Evolutionary conservation across 2,329 filamentous ascomycete genomes (phyloP).

Genomic region (Alternaria dauci): DNA sequence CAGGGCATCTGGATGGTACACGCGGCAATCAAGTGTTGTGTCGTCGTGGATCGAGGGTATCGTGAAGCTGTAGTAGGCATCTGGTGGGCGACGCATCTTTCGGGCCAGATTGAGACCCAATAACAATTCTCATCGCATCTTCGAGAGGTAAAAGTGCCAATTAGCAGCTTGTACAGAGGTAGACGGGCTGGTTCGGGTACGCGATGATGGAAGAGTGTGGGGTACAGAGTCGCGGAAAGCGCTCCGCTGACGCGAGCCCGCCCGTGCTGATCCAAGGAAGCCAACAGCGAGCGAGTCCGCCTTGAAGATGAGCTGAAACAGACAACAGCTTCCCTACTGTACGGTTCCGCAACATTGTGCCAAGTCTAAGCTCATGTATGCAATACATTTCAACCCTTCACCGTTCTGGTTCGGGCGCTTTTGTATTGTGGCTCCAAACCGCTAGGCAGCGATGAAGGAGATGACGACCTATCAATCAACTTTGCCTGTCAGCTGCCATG

Average conservation of each 20-base stretch:
- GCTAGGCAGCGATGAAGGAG: not conserved
- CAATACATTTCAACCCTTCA: too few species aligned
- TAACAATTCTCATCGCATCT: constrained; percentile 35
- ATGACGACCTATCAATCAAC: not conserved
- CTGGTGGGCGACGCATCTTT: constrained; percentile 33
- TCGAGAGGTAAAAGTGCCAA: not conserved
- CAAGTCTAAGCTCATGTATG: too few species aligned
- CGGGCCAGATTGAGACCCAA: constrained; percentile 37
- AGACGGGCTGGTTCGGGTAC: not conserved
- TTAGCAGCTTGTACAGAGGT: not conserved
- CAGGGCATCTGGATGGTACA: constrained; percentile 68
- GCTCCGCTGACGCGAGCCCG: not conserved
- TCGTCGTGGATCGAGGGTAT: constrained; percentile 87
- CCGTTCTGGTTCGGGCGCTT: not conserved
- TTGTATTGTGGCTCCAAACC: not conserved
- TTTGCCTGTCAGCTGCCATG: too few species aligned
- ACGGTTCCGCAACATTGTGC: too few species aligned
- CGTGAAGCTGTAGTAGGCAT: constrained; percentile 67
- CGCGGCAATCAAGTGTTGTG: constrained; percentile 76
- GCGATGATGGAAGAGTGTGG: constrained; percentile 5
- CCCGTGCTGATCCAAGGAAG: not conserved
- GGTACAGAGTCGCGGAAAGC: constrained; percentile 2
- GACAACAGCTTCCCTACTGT: not conserved
- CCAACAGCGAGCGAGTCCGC: not conserved
- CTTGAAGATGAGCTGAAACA: not conserved